Base-by-base conservation (phyloP, 2,329 filamentous ascomycete species). In the Rutstroemia sp. region DNA sequence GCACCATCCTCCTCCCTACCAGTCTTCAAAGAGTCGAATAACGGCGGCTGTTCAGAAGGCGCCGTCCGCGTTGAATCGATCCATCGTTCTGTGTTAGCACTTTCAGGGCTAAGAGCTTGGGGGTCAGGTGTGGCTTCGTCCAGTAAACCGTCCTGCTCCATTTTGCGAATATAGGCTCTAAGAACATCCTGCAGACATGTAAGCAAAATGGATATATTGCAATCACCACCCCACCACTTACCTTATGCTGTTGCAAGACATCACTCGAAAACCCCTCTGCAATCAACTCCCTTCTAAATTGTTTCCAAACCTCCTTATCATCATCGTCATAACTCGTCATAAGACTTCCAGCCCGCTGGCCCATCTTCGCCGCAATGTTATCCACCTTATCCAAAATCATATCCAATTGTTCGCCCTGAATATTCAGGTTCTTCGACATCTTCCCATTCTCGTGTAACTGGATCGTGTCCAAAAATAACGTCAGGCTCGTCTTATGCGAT, bases 371-470 rank as follows among this genome's bases (percentile, higher is more conserved):
- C 3, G 82, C 81, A 60, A 85, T 78, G 30, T 69, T 69, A 62
- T 86, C 81, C 34, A 85, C 78, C 63, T 83, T 82, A 65, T 81
- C 77, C 67, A 82, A 79, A 64, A 85, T 82, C 7, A 67, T 66
- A 56, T 84, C 78, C 36, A 83, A 69, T 47, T 72, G 49, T 72
- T 66, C 59, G 59, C 63, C 61, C 9, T 65, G 57, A 45, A 59
- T 60, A 48, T 67, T 60, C 34, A 67, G 52, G 5, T 51, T 57
- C 19, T 64, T 63, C 57, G 70, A 60, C 62, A 72, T 65, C 60
- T 73, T 76, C 17, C 71, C 70, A 0, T 74, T 73, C 56, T 76
- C 75, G 56, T 78, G 74, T 45, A 81, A 65, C 65, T 83, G 80
- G 17, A 84, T 73, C 0, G 77, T 78, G 62, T 84, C 77, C 17